These are phyloP conservation scores for Fonsecaea monophora DNA, from an alignment of 2,329 filamentous ascomycete species.

Conservation along the genomic window DNA sequence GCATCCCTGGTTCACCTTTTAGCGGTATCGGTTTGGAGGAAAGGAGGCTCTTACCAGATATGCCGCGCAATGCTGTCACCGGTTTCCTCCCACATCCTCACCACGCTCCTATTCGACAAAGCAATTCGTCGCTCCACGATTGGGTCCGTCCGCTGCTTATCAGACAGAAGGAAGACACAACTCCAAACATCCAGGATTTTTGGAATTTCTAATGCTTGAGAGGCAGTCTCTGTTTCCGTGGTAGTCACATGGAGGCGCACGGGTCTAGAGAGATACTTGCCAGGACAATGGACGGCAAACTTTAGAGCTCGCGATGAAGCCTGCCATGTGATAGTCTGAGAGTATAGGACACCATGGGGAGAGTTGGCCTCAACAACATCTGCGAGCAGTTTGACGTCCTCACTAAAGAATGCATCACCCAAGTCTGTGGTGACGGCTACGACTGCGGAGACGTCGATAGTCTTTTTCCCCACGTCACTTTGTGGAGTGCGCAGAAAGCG, in stretches of 20 bases:
- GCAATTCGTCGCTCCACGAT: slow-evolving; percentile 63
- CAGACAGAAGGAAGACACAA: slow-evolving; percentile 49
- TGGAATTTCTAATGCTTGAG: slow-evolving; percentile 42
- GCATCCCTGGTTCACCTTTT: slow-evolving; percentile 57
- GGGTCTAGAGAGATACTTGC: slow-evolving; percentile 35
- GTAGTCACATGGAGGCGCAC: slow-evolving; percentile 39
- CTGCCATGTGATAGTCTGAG: slow-evolving; percentile 54
- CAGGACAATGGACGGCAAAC: slow-evolving; percentile 48
- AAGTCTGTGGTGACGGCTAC: slow-evolving; percentile 73
- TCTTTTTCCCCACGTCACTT: slow-evolving; percentile 51
- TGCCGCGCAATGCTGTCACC: slow-evolving; percentile 76
- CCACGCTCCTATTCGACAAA: slow-evolving; percentile 47
- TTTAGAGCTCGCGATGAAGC: slow-evolving; percentile 53
- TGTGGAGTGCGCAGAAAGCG: slow-evolving; percentile 71
- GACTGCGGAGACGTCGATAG: slow-evolving; percentile 57
- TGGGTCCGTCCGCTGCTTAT: slow-evolving; percentile 54
- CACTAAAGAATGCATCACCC: slow-evolving; percentile 67
- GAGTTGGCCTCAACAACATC: slow-evolving; percentile 35
- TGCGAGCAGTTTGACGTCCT: slow-evolving; percentile 50
- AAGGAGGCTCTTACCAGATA: slow-evolving; percentile 62
- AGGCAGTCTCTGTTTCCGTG: slow-evolving; percentile 20
- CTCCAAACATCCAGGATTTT: slow-evolving; percentile 66
- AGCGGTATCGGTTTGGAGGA: slow-evolving; percentile 24
- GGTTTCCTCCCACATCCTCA: slow-evolving; percentile 71
- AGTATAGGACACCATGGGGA: slow-evolving; percentile 48